Evolutionary conservation across 495 filamentous ascomycete species (phyloP).

Genomic region (Tuber melanosporum): DNA sequence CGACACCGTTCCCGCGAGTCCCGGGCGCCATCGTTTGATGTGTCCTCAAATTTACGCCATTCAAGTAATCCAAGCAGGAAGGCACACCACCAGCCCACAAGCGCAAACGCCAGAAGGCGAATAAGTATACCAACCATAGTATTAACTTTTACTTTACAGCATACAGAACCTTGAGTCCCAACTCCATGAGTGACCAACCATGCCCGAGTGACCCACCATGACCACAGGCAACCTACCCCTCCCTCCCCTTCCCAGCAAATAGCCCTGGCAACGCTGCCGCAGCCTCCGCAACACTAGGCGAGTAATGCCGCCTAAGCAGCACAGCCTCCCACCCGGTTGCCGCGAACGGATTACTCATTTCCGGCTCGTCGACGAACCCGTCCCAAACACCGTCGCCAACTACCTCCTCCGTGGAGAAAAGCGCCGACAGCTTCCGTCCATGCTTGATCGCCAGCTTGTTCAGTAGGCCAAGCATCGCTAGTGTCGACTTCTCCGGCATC

Average conservation of each 20-base stretch:
- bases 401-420: slow-evolving; percentile 87
- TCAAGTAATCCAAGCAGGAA: neutral
- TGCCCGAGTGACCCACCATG: neutral
- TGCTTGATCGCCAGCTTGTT: slow-evolving; percentile 67
- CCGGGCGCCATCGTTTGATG: neutral
- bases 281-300: slow-evolving; percentile 74
- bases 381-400: slow-evolving; percentile 66
- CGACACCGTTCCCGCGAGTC: neutral
- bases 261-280: slow-evolving; percentile 64
- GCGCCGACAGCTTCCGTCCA: slow-evolving; percentile 57
- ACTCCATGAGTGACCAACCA: neutral
- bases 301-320: slow-evolving; percentile 75
- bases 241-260: slow-evolving; percentile 18
- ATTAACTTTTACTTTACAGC: neutral
- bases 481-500: slow-evolving; percentile 75
- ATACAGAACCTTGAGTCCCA: neutral
- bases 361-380: slow-evolving; percentile 51
- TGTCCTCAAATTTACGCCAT: neutral
- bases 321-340: slow-evolving; percentile 91
- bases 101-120: neutral
- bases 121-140: neutral
- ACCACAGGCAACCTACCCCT: neutral
- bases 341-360: slow-evolving; percentile 81
- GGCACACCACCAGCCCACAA: neutral
- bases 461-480: slow-evolving; percentile 69